Percentiles rank a stretch among this genome's conserved stretches.
Conservation (phyloP, 768 basidiomycete genomes). For the Serendipita sp. region DNA sequence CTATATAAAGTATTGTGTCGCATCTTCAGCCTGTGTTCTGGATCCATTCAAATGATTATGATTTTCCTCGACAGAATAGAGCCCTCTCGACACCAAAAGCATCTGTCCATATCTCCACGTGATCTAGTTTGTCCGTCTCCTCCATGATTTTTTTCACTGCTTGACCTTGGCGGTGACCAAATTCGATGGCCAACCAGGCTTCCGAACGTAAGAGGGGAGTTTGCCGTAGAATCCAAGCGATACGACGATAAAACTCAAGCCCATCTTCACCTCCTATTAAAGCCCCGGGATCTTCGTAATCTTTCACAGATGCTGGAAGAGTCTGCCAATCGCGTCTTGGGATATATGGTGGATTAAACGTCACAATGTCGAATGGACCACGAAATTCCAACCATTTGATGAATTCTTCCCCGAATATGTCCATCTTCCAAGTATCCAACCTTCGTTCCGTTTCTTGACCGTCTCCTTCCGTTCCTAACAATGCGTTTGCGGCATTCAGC, state of each 20-base stretch:
- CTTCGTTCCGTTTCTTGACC: constrained; percentile 22
- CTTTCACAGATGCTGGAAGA: constrained; percentile 52
- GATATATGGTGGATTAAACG: constrained; percentile 82
- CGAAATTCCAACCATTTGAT: background rate
- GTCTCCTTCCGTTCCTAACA: constrained; percentile 18
- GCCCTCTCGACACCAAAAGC: constrained; percentile 64
- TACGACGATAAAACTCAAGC: constrained; percentile 57
- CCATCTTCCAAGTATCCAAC: constrained; percentile 11
- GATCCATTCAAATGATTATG: background rate
- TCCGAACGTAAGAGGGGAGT: constrained; percentile 35
- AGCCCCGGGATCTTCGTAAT: constrained; percentile 69
- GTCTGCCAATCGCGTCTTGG: constrained; percentile 43
- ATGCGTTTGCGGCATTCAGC: constrained; percentile 10
- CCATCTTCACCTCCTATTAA: constrained; percentile 46
- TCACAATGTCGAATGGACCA: constrained; percentile 56
- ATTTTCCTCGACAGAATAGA: constrained; percentile 24
- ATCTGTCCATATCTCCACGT: constrained; percentile 60
- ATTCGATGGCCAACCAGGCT: constrained; percentile 60
- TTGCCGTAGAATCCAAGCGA: constrained; percentile 42
- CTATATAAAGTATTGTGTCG: too few species aligned
- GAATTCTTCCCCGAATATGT: constrained; percentile 15
- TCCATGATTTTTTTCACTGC: constrained; percentile 45
- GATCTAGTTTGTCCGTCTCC: constrained; percentile 28
- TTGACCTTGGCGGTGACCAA: constrained; percentile 57
- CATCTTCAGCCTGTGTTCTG: too few species aligned